Evolutionary conservation across 2,329 filamentous ascomycete genomes (phyloP).

Genomic region (Pseudocercospora cruenta): DNA sequence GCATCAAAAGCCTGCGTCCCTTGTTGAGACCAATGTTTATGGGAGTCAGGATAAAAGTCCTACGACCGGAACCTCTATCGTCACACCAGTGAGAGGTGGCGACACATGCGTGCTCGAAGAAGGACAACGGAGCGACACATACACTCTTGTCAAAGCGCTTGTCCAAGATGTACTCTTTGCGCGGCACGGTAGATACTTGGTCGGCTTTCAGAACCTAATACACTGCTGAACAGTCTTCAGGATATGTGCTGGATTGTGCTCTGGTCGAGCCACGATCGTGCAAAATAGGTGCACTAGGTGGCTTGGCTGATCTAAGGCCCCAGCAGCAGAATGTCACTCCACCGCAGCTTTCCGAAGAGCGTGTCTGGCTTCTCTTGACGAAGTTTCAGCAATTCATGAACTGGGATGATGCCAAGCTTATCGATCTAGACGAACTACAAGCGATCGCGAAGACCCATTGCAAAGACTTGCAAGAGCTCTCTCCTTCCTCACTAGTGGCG

Average conservation of each 20-base stretch:
- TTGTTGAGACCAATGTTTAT: not conserved
- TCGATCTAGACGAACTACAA: not conserved
- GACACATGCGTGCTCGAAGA: not conserved
- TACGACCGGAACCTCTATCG: not conserved
- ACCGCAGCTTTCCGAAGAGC: not conserved
- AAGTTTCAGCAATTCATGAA: constrained; percentile 3
- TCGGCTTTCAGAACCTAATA: not conserved
- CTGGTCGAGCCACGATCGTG: constrained; percentile 8
- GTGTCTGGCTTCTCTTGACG: not conserved
- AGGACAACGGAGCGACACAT: not conserved
- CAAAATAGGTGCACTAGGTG: not conserved
- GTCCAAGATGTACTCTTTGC: constrained; percentile 3
- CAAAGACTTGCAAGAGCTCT: not conserved
- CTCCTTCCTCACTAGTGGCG: not conserved
- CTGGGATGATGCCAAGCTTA: constrained; percentile 3
- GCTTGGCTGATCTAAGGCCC: not conserved
- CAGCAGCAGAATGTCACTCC: not conserved
- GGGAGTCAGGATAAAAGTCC: not conserved
- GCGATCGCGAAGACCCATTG: not conserved
- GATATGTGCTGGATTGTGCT: not conserved
- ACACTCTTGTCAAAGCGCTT: not conserved
- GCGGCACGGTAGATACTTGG: not conserved
- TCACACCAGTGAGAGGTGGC: not conserved
- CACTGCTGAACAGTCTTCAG: not conserved
- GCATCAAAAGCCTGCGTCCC: not conserved